phyloP scores from a whole-genome alignment of 1,284 basidiomycete genomes.

The Rugosomyces carneus region DNA sequence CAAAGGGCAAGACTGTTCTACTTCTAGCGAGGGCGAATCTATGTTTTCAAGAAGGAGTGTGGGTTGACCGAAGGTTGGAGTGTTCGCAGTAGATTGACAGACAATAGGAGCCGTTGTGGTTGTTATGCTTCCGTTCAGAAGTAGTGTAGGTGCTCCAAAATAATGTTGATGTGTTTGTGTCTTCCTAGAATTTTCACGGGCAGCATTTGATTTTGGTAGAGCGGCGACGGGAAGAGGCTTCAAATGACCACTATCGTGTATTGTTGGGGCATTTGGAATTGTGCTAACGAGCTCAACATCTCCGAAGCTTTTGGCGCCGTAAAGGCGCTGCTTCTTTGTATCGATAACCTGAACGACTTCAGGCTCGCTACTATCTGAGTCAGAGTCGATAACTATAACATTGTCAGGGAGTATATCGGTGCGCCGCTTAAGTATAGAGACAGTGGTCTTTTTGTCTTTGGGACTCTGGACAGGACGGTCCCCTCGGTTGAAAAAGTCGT shows the following conservation, averaged over 20 bases:
- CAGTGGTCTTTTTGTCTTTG: constrained; percentile 10
- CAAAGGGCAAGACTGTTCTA: constrained; percentile 1
- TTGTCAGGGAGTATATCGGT: constrained; percentile 25
- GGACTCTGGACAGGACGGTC: constrained; percentile 16
- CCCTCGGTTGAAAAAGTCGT: constrained; percentile 43
- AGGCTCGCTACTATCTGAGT: constrained; percentile 42
- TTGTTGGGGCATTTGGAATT: constrained; percentile 10
- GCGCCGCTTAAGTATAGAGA: constrained; percentile 10
- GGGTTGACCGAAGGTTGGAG: constrained; percentile 9
- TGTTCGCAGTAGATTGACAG: not conserved
- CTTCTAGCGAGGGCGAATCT: too few relatives aligned
- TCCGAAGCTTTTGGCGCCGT: constrained; percentile 17
- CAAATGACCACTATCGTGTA: not conserved
- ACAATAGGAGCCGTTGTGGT: not conserved
- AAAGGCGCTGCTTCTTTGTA: constrained; percentile 17
- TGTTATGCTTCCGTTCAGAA: constrained; percentile 1
- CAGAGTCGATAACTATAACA: constrained; percentile 56
- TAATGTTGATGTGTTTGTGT: not conserved
- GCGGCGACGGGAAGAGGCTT: not conserved
- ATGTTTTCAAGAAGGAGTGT: constrained; percentile 9
- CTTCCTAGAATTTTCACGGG: not conserved
- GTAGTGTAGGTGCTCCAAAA: constrained; percentile 7
- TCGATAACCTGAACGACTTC: constrained; percentile 10
- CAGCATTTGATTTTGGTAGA: not conserved
- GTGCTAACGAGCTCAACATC: constrained; percentile 29